phyloP scores from a whole-genome alignment of 306 rosid species.

The Oemleria cerasiformis region DNA sequence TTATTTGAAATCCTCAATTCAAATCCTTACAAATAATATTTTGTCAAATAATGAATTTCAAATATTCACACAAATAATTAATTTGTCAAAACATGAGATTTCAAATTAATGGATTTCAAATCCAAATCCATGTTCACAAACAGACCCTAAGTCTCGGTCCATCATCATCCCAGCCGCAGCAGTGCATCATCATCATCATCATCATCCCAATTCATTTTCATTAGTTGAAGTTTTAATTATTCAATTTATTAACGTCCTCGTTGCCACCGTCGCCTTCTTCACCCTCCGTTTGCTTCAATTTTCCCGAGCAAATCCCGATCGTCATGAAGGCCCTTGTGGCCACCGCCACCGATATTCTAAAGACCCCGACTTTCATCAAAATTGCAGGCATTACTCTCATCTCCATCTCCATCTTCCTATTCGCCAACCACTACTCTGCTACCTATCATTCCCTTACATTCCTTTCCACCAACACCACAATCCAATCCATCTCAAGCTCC shows the following conservation, averaged over 20 bases:
- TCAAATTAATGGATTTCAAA: no score
- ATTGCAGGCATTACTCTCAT: conserved; percentile 39
- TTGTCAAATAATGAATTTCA: no score
- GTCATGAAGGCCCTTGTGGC: conserved; percentile 31
- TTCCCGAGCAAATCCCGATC: not conserved
- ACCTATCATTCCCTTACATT: conserved; percentile 21
- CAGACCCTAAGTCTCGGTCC: no score
- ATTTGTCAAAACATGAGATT: no score
- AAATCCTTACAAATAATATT: no score
- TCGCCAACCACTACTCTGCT: conserved; percentile 36
- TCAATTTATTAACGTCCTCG: not conserved
- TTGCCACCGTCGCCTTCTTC: not conserved
- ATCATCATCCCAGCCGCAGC: no score
- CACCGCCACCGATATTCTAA: conserved; percentile 30
- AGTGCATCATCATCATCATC: no score
- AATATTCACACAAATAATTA: no score
- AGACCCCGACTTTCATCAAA: conserved; percentile 49
- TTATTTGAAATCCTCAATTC: no score
- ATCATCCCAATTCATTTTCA: not conserved
- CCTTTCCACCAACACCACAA: conserved; percentile 28
- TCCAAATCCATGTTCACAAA: no score
- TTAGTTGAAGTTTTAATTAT: not conserved
- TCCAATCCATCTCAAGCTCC: not conserved
- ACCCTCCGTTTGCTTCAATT: not conserved
- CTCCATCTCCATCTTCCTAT: conserved; percentile 48